Conservation (phyloP, 257 asterid genomes). For the Osmanthus fragrans region DNA sequence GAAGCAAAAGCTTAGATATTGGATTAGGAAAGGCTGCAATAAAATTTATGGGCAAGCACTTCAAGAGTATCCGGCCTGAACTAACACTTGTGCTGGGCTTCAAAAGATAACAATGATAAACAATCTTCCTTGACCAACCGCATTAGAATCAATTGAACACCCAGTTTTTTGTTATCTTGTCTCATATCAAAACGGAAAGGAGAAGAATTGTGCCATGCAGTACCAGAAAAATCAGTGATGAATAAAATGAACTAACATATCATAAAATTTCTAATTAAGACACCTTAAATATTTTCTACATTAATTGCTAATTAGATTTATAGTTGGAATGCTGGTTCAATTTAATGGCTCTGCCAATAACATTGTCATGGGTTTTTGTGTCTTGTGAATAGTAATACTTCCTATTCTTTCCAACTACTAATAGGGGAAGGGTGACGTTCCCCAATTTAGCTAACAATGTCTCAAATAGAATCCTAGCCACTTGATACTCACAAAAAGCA, state of each 20-base stretch:
- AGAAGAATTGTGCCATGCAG: background rate
- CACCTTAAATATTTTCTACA: background rate
- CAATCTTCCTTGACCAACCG: background rate
- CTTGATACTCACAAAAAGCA: slow-evolving; percentile 1
- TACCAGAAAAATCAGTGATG: background rate
- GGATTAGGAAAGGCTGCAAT: background rate
- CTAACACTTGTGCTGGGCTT: slow-evolving; percentile 4
- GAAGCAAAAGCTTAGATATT: slow-evolving; percentile 8
- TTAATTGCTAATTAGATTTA: background rate
- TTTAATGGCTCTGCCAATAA: background rate
- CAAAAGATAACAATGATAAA: background rate
- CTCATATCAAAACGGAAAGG: background rate
- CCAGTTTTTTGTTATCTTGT: background rate
- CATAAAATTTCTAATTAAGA: background rate
- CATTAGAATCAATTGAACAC: background rate
- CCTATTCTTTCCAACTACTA: slow-evolving; percentile 17
- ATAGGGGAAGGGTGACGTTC: background rate
- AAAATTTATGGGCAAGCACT: slow-evolving; percentile 16
- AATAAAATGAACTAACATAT: background rate
- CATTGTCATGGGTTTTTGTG: background rate
- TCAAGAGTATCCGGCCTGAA: background rate
- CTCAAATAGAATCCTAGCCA: background rate
- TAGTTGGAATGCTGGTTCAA: background rate
- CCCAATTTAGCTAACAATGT: background rate
- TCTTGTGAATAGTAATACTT: background rate